Conservation (phyloP, 805 yeast species). For the Candida michaelii region DNA sequence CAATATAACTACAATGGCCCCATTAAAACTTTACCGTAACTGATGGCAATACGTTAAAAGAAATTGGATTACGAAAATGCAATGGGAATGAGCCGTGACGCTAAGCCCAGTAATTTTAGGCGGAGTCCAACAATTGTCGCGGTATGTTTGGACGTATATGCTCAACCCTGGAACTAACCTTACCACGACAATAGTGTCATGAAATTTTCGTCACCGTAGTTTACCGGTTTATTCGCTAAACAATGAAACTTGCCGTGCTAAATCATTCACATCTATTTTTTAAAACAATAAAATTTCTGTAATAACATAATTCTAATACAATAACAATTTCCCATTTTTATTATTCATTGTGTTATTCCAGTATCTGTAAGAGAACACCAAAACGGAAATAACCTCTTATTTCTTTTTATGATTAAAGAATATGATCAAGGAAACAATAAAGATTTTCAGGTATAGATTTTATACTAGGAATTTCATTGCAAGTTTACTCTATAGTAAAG, state of each 20-base stretch:
- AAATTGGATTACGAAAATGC: not conserved
- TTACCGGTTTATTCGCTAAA: not conserved
- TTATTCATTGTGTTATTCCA: not conserved
- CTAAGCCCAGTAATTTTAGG: too few species aligned
- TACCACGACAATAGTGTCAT: not conserved
- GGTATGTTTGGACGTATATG: too few species aligned
- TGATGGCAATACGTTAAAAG: not conserved
- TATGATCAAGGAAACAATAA: too few species aligned
- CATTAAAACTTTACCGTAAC: not conserved
- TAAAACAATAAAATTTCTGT: not conserved
- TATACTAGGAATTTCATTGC: constrained; percentile 1
- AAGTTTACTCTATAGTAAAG: too few species aligned
- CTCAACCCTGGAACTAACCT: too few species aligned
- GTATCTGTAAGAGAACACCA: constrained; percentile 3
- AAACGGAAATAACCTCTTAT: not conserved
- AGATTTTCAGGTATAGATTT: not conserved
- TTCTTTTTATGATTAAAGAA: not conserved
- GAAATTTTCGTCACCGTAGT: not conserved
- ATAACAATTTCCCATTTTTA: not conserved
- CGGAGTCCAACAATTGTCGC: too few species aligned
- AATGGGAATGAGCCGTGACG: too few species aligned
- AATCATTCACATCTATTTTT: not conserved
- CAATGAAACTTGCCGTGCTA: not conserved
- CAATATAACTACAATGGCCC: too few species aligned
- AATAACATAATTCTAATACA: not conserved